These are phyloP conservation scores for Periconia sp. DNA, from an alignment of 2,329 filamentous ascomycete genomes.

Conservation along the genomic window DNA sequence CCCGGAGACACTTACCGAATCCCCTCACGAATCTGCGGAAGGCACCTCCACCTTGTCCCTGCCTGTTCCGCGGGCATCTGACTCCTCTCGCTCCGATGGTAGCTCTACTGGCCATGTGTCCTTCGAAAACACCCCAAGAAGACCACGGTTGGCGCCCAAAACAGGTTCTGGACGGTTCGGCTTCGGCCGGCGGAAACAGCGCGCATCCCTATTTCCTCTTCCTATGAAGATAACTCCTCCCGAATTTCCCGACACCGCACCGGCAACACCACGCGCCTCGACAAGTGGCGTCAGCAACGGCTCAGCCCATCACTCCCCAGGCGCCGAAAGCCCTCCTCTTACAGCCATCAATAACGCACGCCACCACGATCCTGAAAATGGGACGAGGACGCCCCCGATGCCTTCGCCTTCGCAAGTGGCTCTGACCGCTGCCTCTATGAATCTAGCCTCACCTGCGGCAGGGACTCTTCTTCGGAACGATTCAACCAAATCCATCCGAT, in stretches of 20 bases:
- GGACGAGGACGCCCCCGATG: conserved; percentile 38
- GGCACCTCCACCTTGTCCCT: conserved; percentile 67
- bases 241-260: conserved; percentile 52
- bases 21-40: conserved; percentile 68
- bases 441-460: conserved; percentile 52
- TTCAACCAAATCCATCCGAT: conserved; percentile 70
- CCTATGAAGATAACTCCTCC: conserved; percentile 70
- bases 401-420: conserved; percentile 62
- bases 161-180: conserved; percentile 71
- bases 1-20: conserved; percentile 59
- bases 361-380: conserved; percentile 24
- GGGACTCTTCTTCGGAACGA: conserved; percentile 63
- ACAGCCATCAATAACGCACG: conserved; percentile 40
- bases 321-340: conserved; percentile 49
- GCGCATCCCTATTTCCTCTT: conserved; percentile 84
- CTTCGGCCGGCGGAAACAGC: conserved; percentile 73
- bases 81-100: conserved; percentile 88
- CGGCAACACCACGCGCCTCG: conserved; percentile 53
- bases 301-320: conserved; percentile 40
- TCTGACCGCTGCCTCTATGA: conserved; percentile 54
- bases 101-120: conserved; percentile 65
- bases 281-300: conserved; percentile 44
- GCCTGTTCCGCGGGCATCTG: conserved; percentile 72
- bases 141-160: conserved; percentile 62
- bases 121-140: conserved; percentile 39